Base-by-base conservation (phyloP, 2,329 filamentous ascomycete species). In the Sporothrix sp. region DNA sequence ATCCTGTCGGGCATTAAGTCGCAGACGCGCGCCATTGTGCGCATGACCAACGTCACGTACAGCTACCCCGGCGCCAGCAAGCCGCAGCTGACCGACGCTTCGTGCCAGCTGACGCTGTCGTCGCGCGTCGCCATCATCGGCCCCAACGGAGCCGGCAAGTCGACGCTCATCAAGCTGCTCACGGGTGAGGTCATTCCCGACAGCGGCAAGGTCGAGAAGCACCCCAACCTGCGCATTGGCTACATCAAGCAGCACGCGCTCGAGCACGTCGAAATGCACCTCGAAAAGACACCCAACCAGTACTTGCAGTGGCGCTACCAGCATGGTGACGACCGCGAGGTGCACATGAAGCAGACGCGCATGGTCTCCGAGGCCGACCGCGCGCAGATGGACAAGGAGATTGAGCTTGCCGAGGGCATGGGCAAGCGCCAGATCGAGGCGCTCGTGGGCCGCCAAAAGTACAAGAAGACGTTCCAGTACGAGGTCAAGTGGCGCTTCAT, bases 301-400 rank as follows among this genome's bases (percentile, higher is more conserved):
- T 98, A 98, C 78, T 97, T 98, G 63, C 93, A 98, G 75, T 98
- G 93, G 93, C 93, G 93, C 81, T 98, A 97, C 89, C 90, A 96
- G 82, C 97, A 93, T 68, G 93, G 93, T 78, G 93, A 98, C 79
- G 93, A 98, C 78, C 91, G 93, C 73, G 93, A 98, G 79, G 97
- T 93, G n/a, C n/a, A n/a, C 63, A 97, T 98, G 93, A 93, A 97
- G 71, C 90, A 91, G 69, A 91, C 91, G 81, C 97, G 97, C 84
- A 86, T 96, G 75, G 88, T 97, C 78, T 97, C 93, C 65, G 90
- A 97, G 63, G 90, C 93, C 59, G 93, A 98, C 64, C 90, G 97
- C 82, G 87, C 94, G 78, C 90, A 90, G 64, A 96, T 96, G 90
- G 86, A 96, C 78, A 81, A 89, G 76, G 98, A 98, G 87, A 85